A percentile compares a stretch with the other conserved stretches of the same genome.
These are phyloP conservation scores for Dryadomyces quercus-mongolicae DNA, from an alignment of 2,329 filamentous ascomycete genomes.

Conservation along the genomic window DNA sequence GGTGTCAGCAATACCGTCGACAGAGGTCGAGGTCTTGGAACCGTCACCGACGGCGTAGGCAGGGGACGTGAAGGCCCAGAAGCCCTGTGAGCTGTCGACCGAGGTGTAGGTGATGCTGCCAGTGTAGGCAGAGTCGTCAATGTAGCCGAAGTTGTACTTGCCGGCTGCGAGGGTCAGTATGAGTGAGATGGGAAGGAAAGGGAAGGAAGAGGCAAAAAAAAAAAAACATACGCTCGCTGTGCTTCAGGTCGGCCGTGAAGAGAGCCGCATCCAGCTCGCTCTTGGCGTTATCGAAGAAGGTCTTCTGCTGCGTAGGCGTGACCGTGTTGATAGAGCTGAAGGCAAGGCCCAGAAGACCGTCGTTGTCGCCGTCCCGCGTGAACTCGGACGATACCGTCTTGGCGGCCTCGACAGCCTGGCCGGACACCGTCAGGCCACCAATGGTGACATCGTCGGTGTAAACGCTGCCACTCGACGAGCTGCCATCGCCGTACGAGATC, in stretches of 20 bases:
- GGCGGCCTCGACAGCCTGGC: constrained; percentile 21
- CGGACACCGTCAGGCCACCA: constrained; percentile 16
- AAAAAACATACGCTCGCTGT: constrained; percentile 19
- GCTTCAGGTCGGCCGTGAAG: constrained; percentile 22
- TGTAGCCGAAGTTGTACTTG: constrained; percentile 44
- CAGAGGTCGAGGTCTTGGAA: constrained; percentile 11
- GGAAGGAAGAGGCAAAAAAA: neutral
- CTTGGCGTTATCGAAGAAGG: constrained; percentile 23
- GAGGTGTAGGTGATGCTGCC: constrained; percentile 38
- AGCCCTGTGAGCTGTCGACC: constrained; percentile 28
- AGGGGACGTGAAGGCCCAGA: constrained; percentile 25
- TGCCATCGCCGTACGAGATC: constrained; percentile 22
- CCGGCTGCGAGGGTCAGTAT: constrained; percentile 9
- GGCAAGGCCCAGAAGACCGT: constrained; percentile 17
- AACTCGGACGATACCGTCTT: constrained; percentile 16
- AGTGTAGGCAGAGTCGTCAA: constrained; percentile 40
- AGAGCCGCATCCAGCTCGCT: constrained; percentile 17
- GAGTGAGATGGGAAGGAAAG: neutral
- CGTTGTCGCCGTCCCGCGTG: constrained; percentile 12
- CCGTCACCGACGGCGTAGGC: constrained; percentile 19
- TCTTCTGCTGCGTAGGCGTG: constrained; percentile 15
- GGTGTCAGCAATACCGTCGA: constrained; percentile 43
- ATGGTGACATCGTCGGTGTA: constrained; percentile 20
- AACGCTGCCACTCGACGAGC: constrained; percentile 18
- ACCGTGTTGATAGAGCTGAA: constrained; percentile 20